Evolutionary conservation across 345 rosid species (phyloP), one percentile per base, ranked within the genome.

Genomic region (Lagerstroemia speciosa): DNA sequence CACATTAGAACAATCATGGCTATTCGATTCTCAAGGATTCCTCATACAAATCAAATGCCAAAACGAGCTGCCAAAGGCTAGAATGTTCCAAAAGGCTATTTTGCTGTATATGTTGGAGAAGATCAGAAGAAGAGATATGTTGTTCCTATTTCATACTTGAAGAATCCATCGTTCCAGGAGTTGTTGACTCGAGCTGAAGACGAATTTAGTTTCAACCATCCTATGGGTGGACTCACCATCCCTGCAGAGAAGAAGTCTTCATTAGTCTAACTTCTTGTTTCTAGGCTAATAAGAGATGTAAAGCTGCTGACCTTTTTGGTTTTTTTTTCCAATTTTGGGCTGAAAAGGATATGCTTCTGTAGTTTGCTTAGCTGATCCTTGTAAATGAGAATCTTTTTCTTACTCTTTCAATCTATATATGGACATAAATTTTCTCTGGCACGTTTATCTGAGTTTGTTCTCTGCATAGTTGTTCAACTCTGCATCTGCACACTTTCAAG

Each of bases 151-250:
- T 74, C 82, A 20, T 70, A 66, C 72, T 60, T 83, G 74, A 76
- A 71, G 61, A 70, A 41, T 16, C 71, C 75, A 58, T 62, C 40
- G 19, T 82, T 82, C 41, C 84, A 74, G 26, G 73, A 68, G 14
- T 72, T 83, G 74, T 70, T 83, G 22, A 29, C 65, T 40, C 73
- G 62, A 53, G 74, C 79, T 27, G 79, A 83, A 66, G 77, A 76
- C 52, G 86, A 80, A 48, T 80, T 80, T 37, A 73, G 86, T 31
- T 78, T 73, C 48, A 29, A 69, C 52, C 79, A 76, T 69, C 83
- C 86, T n/a, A 79, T 68, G 74, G 82, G 82, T 2, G 77, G 80
- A 40, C 78, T 80, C 68, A 80, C 75, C 12, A 74, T 80, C 65
- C 78, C 3, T 83, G 82, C 72, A 68, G 50, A 20, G 77, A 78